Evolutionary conservation across 495 filamentous ascomycete genomes (phyloP), one percentile per base, ranked within the genome.

Genomic region (Penicillium robsamsonii): DNA sequence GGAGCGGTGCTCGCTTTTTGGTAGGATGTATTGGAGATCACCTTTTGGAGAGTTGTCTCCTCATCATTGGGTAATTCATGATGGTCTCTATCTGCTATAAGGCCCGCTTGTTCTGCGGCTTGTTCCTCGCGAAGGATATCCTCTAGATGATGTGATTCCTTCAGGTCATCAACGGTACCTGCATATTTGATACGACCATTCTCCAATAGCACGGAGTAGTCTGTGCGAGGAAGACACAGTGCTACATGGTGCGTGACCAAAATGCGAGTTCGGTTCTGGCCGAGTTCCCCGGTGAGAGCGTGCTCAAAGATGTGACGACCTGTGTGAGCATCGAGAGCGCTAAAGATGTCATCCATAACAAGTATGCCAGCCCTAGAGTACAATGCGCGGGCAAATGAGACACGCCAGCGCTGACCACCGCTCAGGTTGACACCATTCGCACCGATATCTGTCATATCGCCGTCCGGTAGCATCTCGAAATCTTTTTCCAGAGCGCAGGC

Each of bases 271-370:
- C 90, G 77, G 0, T 84, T 86, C n/a, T 75, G 54, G 41, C 83
- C 83, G 11, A 94, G 69, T 30, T 84, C 79, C 0, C 90, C 90
- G 17, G 79, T 86, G 8, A 95, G 70, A 49, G 87, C 87, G 27
- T 89, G 74, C 53, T 93, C 86, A 55, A 87, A 90, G 46, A 93
- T 83, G 62, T 90, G 86, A 20, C 83, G 80, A 13, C 90, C 90
- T 46, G 91, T 89, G 65, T 93, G 89, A 12, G 88, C 72, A 64
- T 84, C 80, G 2, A 84, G 63, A 0, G 77, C 79, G 56, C 86
- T 90, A 69, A 95, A 95, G 38, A 95, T 92, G 63, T 95, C 90
- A 63, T 95, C 90, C 47, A 95, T 72, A 22, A 95, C 75, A 0
- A 95, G 78, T 53, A 91, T 87, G 0, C 87, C 87, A 5, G 90